phyloP scores from a whole-genome alignment of 2,329 filamentous ascomycete genomes.

The Alternaria longipes region DNA sequence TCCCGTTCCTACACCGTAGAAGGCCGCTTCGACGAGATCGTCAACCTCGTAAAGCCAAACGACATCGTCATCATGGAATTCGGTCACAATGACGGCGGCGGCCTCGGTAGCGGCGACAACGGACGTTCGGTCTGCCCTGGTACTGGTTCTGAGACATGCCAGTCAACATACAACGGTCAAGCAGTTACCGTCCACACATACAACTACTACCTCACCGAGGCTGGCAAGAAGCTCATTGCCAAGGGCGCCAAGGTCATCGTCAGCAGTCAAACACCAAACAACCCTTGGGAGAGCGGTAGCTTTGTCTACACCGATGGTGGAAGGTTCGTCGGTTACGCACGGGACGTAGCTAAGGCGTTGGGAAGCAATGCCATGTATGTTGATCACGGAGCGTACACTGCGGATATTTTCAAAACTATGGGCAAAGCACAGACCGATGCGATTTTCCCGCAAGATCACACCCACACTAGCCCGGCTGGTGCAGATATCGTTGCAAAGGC shows the following conservation, averaged over 20 bases:
- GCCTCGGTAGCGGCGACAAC: conserved; percentile 64
- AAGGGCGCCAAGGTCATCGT: conserved; percentile 70
- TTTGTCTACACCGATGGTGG: conserved; percentile 58
- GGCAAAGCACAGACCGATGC: conserved; percentile 62
- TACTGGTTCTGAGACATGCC: conserved; percentile 63
- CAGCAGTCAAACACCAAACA: conserved; percentile 68
- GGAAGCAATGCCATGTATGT: conserved; percentile 62
- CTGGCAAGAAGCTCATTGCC: conserved; percentile 61
- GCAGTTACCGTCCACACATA: conserved; percentile 68
- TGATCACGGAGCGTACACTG: conserved; percentile 68
- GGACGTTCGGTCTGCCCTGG: conserved; percentile 68
- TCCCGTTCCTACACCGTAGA: conserved; percentile 73
- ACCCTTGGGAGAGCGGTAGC: conserved; percentile 67
- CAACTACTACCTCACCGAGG: conserved; percentile 67
- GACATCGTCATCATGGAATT: conserved; percentile 77
- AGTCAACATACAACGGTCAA: conserved; percentile 61
- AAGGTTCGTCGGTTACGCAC: conserved; percentile 66
- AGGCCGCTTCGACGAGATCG: conserved; percentile 69
- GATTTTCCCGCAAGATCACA: conserved; percentile 69
- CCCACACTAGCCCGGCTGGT: conserved; percentile 67
- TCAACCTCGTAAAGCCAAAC: conserved; percentile 61
- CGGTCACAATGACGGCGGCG: conserved; percentile 76
- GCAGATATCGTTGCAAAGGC: conserved; percentile 65
- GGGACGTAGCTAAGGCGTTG: conserved; percentile 56
- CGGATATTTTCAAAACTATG: conserved; percentile 61